phyloP scores from a whole-genome alignment of 202 grass and related monocot genomes.

The Bolboschoenoplectus hybrid region DNA sequence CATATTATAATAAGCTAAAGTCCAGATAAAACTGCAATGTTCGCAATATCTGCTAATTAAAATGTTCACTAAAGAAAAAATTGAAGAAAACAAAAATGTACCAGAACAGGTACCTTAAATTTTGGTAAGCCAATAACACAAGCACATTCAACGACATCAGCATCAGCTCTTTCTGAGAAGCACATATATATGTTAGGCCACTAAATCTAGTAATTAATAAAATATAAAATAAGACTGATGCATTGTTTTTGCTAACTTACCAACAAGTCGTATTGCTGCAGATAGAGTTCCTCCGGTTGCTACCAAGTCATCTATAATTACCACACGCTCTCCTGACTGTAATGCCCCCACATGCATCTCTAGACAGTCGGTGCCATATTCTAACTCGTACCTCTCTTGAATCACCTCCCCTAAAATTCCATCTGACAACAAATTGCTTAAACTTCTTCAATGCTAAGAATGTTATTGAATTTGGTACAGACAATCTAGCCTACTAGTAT shows the following conservation, averaged over 20 bases:
- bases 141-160: slow-evolving; percentile 80
- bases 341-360: slow-evolving; percentile 80
- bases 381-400: slow-evolving; percentile 70
- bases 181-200: slow-evolving; percentile 36
- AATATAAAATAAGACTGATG: background rate
- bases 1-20: background rate
- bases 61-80: background rate
- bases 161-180: slow-evolving; percentile 62
- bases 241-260: slow-evolving; percentile 43
- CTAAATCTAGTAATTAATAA: background rate
- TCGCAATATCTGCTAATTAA: background rate
- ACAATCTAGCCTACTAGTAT: background rate
- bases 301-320: slow-evolving; percentile 83
- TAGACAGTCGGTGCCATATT: slow-evolving; percentile 85
- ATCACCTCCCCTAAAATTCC: slow-evolving; percentile 68
- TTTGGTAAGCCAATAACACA: slow-evolving; percentile 78
- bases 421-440: slow-evolving; percentile 31
- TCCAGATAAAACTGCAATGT: background rate
- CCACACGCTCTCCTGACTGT: slow-evolving; percentile 49
- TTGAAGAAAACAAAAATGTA: background rate
- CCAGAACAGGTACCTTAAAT: slow-evolving; percentile 62
- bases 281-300: slow-evolving; percentile 90
- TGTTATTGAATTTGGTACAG: background rate
- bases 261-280: slow-evolving; percentile 81
- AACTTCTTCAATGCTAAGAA: slow-evolving; percentile 21